Conservation (phyloP, 441 rosid species). For the Mallotus repandus region DNA sequence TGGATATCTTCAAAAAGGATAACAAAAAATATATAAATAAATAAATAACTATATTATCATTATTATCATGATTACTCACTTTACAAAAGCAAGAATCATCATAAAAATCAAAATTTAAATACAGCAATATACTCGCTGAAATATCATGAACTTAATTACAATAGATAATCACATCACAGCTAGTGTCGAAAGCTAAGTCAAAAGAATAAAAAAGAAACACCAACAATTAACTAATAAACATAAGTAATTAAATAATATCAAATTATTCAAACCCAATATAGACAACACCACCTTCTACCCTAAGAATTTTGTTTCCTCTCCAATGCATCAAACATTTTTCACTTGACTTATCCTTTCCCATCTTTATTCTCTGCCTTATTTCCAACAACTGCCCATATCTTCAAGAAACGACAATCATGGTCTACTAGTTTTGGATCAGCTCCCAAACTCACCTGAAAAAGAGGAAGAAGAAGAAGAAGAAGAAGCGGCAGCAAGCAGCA, state of each 20-base stretch:
- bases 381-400: conserved; percentile 15
- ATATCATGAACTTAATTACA: conserved; percentile 17
- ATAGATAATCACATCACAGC: too few species aligned
- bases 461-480: too few species aligned
- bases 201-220: too few species aligned
- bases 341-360: too few species aligned
- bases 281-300: too few species aligned
- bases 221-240: too few species aligned
- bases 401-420: conserved; percentile 14
- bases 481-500: too few species aligned
- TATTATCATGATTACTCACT: conserved; percentile 29
- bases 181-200: too few species aligned
- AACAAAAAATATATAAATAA: background rate
- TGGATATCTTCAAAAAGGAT: conserved; percentile 18
- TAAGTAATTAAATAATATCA: too few species aligned
- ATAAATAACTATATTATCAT: conserved; percentile 9
- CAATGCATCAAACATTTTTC: too few species aligned
- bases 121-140: conserved; percentile 38
- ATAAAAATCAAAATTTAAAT: background rate
- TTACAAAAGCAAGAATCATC: conserved; percentile 26
- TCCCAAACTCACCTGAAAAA: background rate
- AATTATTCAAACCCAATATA: too few species aligned
- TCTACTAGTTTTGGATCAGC: conserved; percentile 6
- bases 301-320: too few species aligned
- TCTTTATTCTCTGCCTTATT: background rate